phyloP scores from a whole-genome alignment of 352 stramenopile species.

The Pythium vanterpoolii region DNA sequence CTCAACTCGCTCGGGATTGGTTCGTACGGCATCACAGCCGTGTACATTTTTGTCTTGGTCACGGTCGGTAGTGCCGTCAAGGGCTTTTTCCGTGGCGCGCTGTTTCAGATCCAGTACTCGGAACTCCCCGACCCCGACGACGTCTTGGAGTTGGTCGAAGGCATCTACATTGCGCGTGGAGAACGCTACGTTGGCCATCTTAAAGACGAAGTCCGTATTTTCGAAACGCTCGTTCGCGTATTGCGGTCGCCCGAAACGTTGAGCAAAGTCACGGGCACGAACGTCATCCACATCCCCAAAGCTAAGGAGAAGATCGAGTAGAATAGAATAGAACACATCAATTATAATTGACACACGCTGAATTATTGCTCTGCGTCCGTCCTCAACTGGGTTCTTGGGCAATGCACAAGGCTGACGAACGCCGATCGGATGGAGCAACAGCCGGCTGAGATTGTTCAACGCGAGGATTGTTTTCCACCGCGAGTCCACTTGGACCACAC shows the following conservation, averaged over 20 bases:
- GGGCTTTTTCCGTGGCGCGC: slow-evolving; percentile 73
- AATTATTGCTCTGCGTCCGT: too few species aligned
- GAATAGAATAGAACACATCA: too few species aligned
- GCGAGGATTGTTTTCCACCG: too few species aligned
- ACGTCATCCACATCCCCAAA: slow-evolving; percentile 84
- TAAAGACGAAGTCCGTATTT: slow-evolving; percentile 86
- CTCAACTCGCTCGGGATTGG: slow-evolving; percentile 75
- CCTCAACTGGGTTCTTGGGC: too few species aligned
- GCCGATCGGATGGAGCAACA: too few species aligned
- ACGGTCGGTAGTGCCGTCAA: slow-evolving; percentile 85
- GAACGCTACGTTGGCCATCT: slow-evolving; percentile 85
- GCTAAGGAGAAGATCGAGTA: slow-evolving; percentile 85
- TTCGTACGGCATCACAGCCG: slow-evolving; percentile 80
- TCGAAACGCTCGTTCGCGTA: slow-evolving; percentile 84
- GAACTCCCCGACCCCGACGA: slow-evolving; percentile 81
- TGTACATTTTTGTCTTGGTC: slow-evolving; percentile 87
- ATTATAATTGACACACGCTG: too few species aligned
- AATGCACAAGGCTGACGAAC: too few species aligned
- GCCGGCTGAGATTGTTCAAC: too few species aligned
- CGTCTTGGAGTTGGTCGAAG: slow-evolving; percentile 83
- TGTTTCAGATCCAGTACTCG: slow-evolving; percentile 79
- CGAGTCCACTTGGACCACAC: too few species aligned
- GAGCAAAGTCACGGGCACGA: slow-evolving; percentile 79
- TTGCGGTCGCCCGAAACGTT: slow-evolving; percentile 82
- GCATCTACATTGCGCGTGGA: slow-evolving; percentile 83